Base-by-base conservation (phyloP, 2,329 filamentous ascomycete species). In the Colletotrichum abscissum region DNA sequence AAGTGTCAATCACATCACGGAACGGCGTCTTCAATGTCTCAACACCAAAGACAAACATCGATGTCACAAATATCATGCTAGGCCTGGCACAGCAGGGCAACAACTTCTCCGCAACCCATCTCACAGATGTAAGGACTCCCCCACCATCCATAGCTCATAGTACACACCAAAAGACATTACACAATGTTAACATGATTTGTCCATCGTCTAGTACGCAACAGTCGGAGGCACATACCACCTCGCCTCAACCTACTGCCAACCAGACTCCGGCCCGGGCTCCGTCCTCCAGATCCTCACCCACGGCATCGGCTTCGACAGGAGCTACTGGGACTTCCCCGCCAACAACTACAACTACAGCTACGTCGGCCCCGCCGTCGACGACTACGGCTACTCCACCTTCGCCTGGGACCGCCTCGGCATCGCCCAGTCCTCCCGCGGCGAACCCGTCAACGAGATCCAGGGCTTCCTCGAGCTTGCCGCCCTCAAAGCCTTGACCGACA, bases 331-430 rank as follows among this genome's bases (percentile, higher is more conserved):
- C 78, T 79, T 89, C 12, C 79, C 88, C 0, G 88, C 84, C 81
- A 85, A 90, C 78, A 82, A 87, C 76, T 88, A 85, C 83, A 90
- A 91, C 78, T 92, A 93, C 82, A 90, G 87, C 77, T 93, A 93
- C 79, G 85, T 90, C 33, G 83, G 88, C 59, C 80, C 81, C 14
- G 91, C 91, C 2, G 84, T 91, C 2, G 86, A 85, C 55, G 75
- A 84, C 9, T 84, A 87, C 52, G 88, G 88, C 54, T 92, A 89
- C 82, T 89, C 87, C 38, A 92, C 90, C 2, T 85, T 93, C 58
- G 82, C 86, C 11, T 91, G 87, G 80, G 91, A 93, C 80, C 89
- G 91, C 22, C 86, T 92, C 6, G 91, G 91, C 38, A 86, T 92
- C 55, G 90, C 88, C 54, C 82, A 84, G 70, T 92, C 90, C 1